Evolutionary conservation across 1,284 basidiomycete genomes (phyloP).

Genomic region (Cryptococcus sp.): DNA sequence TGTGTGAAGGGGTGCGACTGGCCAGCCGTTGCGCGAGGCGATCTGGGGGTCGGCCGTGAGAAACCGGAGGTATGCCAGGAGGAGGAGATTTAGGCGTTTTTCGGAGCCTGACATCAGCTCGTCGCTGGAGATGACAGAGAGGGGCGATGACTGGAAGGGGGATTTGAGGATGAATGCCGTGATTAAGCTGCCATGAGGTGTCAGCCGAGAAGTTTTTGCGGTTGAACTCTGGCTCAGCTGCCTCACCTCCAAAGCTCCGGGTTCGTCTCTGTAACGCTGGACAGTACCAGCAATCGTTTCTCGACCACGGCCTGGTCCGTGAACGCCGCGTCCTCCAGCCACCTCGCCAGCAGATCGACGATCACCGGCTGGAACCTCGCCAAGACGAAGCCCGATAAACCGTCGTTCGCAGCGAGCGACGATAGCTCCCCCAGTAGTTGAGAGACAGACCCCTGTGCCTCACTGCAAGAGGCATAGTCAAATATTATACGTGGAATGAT

Average conservation of each 20-base stretch:
- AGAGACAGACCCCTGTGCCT: background rate
- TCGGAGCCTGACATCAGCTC: conserved; percentile 54
- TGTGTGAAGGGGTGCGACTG: conserved; percentile 55
- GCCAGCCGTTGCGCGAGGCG: conserved; percentile 63
- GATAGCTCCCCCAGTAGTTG: conserved; percentile 30
- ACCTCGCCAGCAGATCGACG: conserved; percentile 40
- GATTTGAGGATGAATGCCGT: conserved; percentile 51
- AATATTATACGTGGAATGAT: conserved; percentile 14
- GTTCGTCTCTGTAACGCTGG: conserved; percentile 28
- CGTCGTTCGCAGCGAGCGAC: conserved; percentile 17
- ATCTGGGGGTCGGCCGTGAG: conserved; percentile 68
- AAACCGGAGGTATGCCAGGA: conserved; percentile 77
- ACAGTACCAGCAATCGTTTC: conserved; percentile 28
- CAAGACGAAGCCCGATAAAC: conserved; percentile 22
- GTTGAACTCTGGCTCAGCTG: background rate
- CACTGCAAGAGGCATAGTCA: conserved; percentile 4
- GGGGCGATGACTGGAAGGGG: conserved; percentile 31
- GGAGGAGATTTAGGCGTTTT: conserved; percentile 59
- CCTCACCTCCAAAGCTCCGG: conserved; percentile 44
- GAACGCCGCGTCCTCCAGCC: conserved; percentile 25
- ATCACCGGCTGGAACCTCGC: conserved; percentile 37
- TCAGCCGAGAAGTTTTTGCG: conserved; percentile 2
- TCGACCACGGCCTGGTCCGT: conserved; percentile 28
- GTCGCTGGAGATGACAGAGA: conserved; percentile 19
- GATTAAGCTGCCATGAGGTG: conserved; percentile 12